These are phyloP conservation scores for Globisporangium paddicum DNA, from an alignment of 352 stramenopile species.

Conservation along the genomic window DNA sequence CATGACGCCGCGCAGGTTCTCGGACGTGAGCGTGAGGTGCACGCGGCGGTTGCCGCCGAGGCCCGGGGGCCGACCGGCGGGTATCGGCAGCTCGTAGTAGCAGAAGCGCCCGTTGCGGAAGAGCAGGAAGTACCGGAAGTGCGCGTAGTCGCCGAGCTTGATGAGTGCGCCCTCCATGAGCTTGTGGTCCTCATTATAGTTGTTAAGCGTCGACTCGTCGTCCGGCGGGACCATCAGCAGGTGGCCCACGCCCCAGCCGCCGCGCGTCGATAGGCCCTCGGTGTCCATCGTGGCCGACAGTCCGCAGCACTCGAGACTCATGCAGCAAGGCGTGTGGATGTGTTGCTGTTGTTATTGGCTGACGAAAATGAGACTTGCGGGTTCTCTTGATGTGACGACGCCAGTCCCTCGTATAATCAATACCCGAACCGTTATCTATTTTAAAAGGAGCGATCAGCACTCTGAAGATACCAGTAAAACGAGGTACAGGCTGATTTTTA, in stretches of 20 bases:
- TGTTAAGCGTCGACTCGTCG: constrained; percentile 51
- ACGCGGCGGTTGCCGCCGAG: constrained; percentile 30
- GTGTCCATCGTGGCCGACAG: constrained; percentile 4
- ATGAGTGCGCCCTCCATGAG: constrained; percentile 85
- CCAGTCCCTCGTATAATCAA: no score
- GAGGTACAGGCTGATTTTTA: no score
- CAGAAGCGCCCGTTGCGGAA: constrained; percentile 80
- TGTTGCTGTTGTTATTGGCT: background rate
- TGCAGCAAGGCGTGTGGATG: background rate
- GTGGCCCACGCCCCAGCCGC: constrained; percentile 11
- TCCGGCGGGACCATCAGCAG: constrained; percentile 19
- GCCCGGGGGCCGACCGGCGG: constrained; percentile 13
- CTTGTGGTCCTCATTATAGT: constrained; percentile 83
- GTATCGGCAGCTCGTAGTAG: constrained; percentile 85
- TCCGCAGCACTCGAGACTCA: constrained; percentile 12
- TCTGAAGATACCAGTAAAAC: no score
- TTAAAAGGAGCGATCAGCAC: no score
- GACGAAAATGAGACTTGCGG: no score
- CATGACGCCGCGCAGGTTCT: constrained; percentile 80
- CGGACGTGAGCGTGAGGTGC: constrained; percentile 69
- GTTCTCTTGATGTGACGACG: no score
- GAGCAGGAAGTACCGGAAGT: constrained; percentile 84
- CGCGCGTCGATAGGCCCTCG: constrained; percentile 8
- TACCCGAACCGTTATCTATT: no score
- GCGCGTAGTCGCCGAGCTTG: constrained; percentile 83